These are phyloP conservation scores for Ampelocalamus luodianensis DNA, from an alignment of 176 grass and related monocot species.

Conservation along the genomic window DNA sequence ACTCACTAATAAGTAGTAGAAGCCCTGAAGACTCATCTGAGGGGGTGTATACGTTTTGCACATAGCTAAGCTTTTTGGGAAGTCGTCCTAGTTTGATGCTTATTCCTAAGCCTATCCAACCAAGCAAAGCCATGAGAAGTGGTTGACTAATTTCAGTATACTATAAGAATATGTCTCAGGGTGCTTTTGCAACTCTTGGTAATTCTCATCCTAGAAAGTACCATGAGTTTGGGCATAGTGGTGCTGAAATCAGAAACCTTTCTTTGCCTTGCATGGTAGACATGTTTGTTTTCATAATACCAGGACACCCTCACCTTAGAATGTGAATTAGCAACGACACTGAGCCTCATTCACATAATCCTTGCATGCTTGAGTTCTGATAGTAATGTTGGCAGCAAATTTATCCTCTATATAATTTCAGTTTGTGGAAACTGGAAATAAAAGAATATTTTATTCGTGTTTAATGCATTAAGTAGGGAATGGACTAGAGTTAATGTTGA, in stretches of 20 bases:
- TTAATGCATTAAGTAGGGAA: neutral
- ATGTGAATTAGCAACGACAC: neutral
- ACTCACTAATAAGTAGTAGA: neutral
- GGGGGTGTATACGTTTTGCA: neutral
- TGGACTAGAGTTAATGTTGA: neutral
- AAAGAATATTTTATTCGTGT: neutral
- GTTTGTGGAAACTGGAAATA: neutral
- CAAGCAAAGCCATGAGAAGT: neutral
- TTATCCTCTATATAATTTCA: neutral
- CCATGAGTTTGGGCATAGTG: neutral
- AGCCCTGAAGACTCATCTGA: neutral
- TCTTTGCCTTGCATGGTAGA: neutral
- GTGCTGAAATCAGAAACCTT: neutral
- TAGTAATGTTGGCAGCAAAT: neutral
- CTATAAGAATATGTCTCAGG: neutral
- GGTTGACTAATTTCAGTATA: neutral
- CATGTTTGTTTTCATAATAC: neutral
- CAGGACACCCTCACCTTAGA: neutral
- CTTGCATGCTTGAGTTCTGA: neutral
- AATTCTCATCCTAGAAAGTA: neutral
- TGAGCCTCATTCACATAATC: neutral
- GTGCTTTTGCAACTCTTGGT: neutral
- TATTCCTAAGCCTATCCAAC: neutral
- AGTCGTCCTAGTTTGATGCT: neutral
- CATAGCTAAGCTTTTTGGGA: neutral